A percentile compares a stretch with the other conserved stretches of the same genome.
Evolutionary conservation across 2,329 filamentous ascomycete species (phyloP).

Genomic region (Exutisphaerella laricina): DNA sequence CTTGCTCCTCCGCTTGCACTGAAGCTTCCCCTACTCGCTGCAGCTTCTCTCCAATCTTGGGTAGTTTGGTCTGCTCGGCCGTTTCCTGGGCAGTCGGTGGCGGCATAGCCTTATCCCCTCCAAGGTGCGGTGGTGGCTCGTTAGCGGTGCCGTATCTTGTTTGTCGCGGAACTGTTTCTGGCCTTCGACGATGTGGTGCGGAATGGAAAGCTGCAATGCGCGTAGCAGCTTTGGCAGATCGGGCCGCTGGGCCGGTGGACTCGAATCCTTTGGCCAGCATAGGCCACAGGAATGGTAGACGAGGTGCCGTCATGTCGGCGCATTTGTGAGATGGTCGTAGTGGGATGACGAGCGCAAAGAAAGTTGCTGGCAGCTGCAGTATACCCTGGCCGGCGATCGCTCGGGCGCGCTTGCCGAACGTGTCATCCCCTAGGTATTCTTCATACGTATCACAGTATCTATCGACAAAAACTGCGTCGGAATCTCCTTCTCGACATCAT

Average conservation of each 20-base stretch:
- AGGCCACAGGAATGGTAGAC: conserved; percentile 45
- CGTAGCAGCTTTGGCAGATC: conserved; percentile 23
- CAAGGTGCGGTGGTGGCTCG: conserved; percentile 40
- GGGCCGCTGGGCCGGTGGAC: conserved; percentile 18
- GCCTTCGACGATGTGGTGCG: conserved; percentile 31
- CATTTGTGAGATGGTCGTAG: no score
- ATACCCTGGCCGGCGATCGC: no score
- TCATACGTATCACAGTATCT: no score
- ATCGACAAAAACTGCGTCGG: no score
- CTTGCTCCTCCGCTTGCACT: conserved; percentile 15
- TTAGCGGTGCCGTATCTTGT: conserved; percentile 45
- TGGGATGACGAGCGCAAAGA: no score
- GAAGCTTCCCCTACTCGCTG: conserved; percentile 26
- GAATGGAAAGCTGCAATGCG: conserved; percentile 31
- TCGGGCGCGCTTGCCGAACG: no score
- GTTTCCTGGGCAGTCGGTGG: conserved; percentile 13
- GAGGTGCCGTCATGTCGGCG: conserved; percentile 39
- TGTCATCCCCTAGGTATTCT: no score
- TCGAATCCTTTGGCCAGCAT: conserved; percentile 37
- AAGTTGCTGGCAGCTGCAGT: no score
- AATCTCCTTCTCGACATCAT: no score
- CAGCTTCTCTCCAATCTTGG: conserved; percentile 30
- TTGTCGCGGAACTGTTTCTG: conserved; percentile 27
- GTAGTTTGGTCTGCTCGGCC: conserved; percentile 20
- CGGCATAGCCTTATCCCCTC: conserved; percentile 23